Percentiles rank a stretch among this genome's conserved stretches.
Conservation (phyloP, 352 stramenopile species). For the Pythium aristosporum region DNA sequence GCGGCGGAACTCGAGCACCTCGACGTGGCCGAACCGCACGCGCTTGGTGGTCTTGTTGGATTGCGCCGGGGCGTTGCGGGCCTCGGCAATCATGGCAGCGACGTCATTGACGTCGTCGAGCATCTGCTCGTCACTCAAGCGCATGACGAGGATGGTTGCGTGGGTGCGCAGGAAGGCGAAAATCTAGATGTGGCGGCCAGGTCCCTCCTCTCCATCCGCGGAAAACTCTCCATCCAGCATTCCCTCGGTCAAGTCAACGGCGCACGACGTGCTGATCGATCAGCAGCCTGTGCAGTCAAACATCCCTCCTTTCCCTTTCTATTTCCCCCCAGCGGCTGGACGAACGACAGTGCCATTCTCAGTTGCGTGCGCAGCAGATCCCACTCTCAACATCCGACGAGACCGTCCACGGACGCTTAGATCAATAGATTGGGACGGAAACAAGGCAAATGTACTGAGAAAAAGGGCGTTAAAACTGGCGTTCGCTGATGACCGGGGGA, state of each 20-base stretch:
- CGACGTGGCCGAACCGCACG: constrained; percentile 44
- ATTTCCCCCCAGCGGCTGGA: not conserved
- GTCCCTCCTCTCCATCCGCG: too few species aligned
- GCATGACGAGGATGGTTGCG: constrained; percentile 8
- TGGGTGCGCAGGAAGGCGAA: not conserved
- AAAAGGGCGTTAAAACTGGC: too few species aligned
- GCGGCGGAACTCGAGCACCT: constrained; percentile 47
- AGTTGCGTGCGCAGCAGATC: not conserved
- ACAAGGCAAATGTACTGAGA: too few species aligned
- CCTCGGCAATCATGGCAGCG: constrained; percentile 13
- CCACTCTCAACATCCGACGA: not conserved
- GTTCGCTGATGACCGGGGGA: constrained; percentile 9
- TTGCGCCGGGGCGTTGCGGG: not conserved
- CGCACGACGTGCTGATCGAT: not conserved
- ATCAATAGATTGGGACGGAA: not conserved
- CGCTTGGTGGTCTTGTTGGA: constrained; percentile 31
- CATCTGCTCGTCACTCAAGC: constrained; percentile 27
- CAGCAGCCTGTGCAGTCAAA: not conserved
- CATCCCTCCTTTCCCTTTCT: constrained; percentile 5
- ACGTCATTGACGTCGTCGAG: constrained; percentile 14
- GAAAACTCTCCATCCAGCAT: not conserved
- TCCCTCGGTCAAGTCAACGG: not conserved
- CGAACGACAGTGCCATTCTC: too few species aligned
- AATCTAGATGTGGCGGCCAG: constrained; percentile 9
- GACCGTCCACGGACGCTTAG: not conserved